These are phyloP conservation scores for Groenewaldozyma sp. DNA, from an alignment of 1,139 yeast species.

Conservation along the genomic window DNA sequence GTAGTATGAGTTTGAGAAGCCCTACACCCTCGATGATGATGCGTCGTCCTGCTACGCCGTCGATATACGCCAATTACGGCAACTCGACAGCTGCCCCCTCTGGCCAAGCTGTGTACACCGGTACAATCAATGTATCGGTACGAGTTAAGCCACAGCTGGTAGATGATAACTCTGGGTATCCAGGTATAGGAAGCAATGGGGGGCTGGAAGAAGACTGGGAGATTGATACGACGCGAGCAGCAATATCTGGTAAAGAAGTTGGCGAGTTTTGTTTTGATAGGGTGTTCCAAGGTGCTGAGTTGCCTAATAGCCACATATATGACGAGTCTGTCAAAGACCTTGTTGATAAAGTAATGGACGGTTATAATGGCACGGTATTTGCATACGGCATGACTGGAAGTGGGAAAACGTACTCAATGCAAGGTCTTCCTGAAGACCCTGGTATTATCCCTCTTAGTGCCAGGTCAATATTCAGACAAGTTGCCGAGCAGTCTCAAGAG, in stretches of 20 bases:
- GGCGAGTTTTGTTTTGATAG: conserved; percentile 68
- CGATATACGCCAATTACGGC: conserved; percentile 1
- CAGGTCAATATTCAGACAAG: conserved; percentile 59
- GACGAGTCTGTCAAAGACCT: conserved; percentile 59
- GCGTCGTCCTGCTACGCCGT: conserved; percentile 10
- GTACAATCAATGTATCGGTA: conserved; percentile 30
- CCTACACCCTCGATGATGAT: conserved; percentile 14
- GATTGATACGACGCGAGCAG: conserved; percentile 16
- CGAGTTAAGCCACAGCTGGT: conserved; percentile 25
- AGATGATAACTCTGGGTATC: not conserved
- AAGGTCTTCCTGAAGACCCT: conserved; percentile 64
- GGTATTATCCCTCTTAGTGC: conserved; percentile 76
- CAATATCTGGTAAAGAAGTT: conserved; percentile 24
- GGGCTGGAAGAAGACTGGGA: conserved; percentile 16
- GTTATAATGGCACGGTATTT: conserved; percentile 83
- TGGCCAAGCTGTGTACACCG: conserved; percentile 18
- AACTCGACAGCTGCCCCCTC: not conserved
- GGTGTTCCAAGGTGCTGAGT: conserved; percentile 54
- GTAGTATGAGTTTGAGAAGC: conserved; percentile 3
- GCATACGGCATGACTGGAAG: conserved; percentile 99
- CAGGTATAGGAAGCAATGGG: not conserved
- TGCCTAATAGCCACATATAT: conserved; percentile 58
- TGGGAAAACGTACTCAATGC: conserved; percentile 91
- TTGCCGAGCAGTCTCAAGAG: conserved; percentile 46
- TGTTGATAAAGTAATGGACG: conserved; percentile 67